phyloP scores from a whole-genome alignment of 352 stramenopile species.

The Globisporangium nagaii region DNA sequence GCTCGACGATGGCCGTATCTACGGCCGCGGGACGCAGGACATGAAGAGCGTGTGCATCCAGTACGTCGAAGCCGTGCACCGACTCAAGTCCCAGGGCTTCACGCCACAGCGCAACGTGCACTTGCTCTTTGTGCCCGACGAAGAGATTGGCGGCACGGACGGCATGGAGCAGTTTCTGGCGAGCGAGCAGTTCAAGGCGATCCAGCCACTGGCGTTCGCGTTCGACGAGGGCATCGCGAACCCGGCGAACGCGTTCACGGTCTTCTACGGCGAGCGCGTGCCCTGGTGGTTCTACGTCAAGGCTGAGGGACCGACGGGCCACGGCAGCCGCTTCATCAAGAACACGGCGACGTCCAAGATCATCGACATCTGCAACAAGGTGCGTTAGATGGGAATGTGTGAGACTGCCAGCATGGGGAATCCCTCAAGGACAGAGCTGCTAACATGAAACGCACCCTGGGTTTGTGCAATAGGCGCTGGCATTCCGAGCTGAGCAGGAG shows the following conservation, averaged over 20 bases:
- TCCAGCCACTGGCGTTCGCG: conserved; percentile 86
- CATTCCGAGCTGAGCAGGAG: conserved; percentile 89
- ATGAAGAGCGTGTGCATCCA: conserved; percentile 97
- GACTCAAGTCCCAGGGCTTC: conserved; percentile 62
- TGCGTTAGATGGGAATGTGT: no score
- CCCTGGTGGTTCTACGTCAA: conserved; percentile 92
- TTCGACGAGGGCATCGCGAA: conserved; percentile 95
- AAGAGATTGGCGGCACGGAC: conserved; percentile 91
- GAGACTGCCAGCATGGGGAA: no score
- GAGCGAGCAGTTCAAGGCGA: conserved; percentile 71
- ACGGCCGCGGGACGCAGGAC: conserved; percentile 88
- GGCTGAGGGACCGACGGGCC: conserved; percentile 69
- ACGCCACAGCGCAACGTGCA: conserved; percentile 86
- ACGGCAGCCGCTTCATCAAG: conserved; percentile 94
- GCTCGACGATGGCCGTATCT: conserved; percentile 84
- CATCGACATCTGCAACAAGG: conserved; percentile 83
- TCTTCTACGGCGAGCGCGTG: conserved; percentile 95
- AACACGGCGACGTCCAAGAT: conserved; percentile 94
- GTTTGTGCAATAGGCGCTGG: no score
- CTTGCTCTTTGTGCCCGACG: conserved; percentile 92
- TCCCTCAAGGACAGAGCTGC: no score
- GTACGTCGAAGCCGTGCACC: conserved; percentile 90
- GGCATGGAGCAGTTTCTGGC: conserved; percentile 92
- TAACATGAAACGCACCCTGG: no score
- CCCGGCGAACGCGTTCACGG: conserved; percentile 85